Base-by-base conservation (phyloP, 345 rosid genomes). In the Hevea brasiliensis region DNA sequence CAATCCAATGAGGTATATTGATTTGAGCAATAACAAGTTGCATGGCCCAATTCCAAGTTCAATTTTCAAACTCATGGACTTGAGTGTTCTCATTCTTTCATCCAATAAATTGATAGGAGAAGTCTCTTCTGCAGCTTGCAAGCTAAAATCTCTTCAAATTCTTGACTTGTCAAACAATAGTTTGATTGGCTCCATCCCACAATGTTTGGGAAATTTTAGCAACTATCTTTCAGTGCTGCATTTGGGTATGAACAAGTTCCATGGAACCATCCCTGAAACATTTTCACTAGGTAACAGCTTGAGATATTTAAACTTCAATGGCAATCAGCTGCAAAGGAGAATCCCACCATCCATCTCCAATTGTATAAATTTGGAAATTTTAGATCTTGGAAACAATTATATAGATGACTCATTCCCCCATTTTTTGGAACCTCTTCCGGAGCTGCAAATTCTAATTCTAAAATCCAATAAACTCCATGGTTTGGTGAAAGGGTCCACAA, bases 171-270 rank as follows among this genome's bases (percentile, higher is more conserved):
- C 84, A 1, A 45, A 65, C 14, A 83, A 72, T 44, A n/a, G n/a
- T 26, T 72, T 83, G 32, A 68, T n/a, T 15, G 82, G 86, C 2
- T 29, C 8, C 4, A 61, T 81, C 40, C 84, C 80, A 6, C 47
- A 32, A 24, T 81, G 81, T 32, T 17, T 83, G 6, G 66, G 42
- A 3, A 75, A 63, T 42, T 27, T 70, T 0, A 77, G 59, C 42
- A 13, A 3, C 13, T 26, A 10, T 26, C 55, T 81, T 1, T 18
- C 50, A 0, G 59, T 76, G 23, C 27, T 82, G 24, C 21, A 1
- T 35, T 32, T 73, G 27, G 45, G 53, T 21, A 17, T 20, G 27
- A 76, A 76, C 41, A 15, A 14, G 1, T 48, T 76, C 11, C 15
- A 41, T 14, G 74, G 79, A 14, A 57, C 4, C 1, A 63, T 76